A percentile compares a stretch with the other conserved stretches of the same genome.
These are phyloP conservation scores for Fusarium sarcochroum DNA, from an alignment of 2,329 filamentous ascomycete genomes.

Conservation along the genomic window DNA sequence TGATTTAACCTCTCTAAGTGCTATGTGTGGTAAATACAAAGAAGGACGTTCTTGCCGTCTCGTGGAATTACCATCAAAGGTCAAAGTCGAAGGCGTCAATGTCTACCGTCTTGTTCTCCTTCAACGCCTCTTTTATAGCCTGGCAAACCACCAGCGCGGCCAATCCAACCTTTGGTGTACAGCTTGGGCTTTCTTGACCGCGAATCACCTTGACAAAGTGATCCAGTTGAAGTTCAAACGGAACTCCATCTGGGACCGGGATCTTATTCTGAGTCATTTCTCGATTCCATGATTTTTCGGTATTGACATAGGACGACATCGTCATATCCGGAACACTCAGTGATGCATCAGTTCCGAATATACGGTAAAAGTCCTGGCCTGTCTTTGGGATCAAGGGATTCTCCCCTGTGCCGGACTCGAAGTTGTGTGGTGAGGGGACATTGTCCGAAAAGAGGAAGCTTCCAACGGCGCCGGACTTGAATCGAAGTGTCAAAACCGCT, in stretches of 20 bases:
- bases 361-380: conserved; percentile 63
- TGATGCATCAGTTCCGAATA: conserved; percentile 66
- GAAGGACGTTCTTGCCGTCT: no score
- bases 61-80: conserved; percentile 1
- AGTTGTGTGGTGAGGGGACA: conserved; percentile 65
- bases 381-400: conserved; percentile 65
- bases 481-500: conserved; percentile 66
- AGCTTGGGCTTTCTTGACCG: conserved; percentile 59
- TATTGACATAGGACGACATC: conserved; percentile 60
- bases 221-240: conserved; percentile 66
- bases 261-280: conserved; percentile 52
- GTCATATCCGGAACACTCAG: conserved; percentile 69
- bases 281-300: conserved; percentile 59
- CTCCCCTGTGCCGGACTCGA: conserved; percentile 71
- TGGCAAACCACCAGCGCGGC: conserved; percentile 67
- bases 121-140: conserved; percentile 62
- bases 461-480: conserved; percentile 67
- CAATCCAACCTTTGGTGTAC: conserved; percentile 64
- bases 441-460: conserved; percentile 70
- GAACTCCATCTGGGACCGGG: conserved; percentile 47
- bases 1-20: no score
- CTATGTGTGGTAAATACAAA: no score
- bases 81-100: conserved; percentile 31
- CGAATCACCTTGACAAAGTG: conserved; percentile 66
- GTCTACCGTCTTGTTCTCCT: conserved; percentile 46